Evolutionary conservation across 257 asterid species (phyloP), one percentile per base, ranked within the genome.

Genomic region (Solanum phureja): DNA sequence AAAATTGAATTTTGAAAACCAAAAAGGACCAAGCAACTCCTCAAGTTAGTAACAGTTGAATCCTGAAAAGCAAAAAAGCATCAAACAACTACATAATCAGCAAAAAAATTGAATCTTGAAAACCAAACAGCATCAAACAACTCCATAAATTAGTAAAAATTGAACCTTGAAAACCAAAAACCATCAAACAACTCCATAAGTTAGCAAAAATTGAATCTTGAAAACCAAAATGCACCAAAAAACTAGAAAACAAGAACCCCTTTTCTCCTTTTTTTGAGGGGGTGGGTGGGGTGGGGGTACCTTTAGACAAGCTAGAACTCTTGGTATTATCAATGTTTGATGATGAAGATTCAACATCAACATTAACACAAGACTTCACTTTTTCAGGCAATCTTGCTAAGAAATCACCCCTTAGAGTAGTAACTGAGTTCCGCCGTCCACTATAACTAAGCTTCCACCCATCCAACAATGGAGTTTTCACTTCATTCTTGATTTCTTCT

Each of bases 371-470:
- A 71, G 93, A 84, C 66, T 93, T 94, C 89, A 95, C 91, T 52
- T 94, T 94, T 49, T 94, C 95, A 9, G 98, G 98, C 35, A 95
- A 90, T 87, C 95, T 86, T 10, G 94, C 85, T 40, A 94, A 82
- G 87, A 96, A 96, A 29, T 94, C 96, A 69, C 4, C 88, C 34
- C 94, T 94, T 83, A 96, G 90, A 6, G 95, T 91, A 77, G 89
- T 94, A 4, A 94, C 95, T 2, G 99, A 94, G 90, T 94, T 88
- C 88, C 62, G 93, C 83, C 94, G 92, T 75, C 93, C 92, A 71
- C 92, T 89, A 13, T 93, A 91, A 4, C 90, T 90, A 27, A 87
- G 82, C 77, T 77, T 89, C 91, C 90, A 69, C 88, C 89, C 89
- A 24, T 91, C 92, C 91, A 95, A 58, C 52, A 96, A 92, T 8